Evolutionary conservation across 1,284 basidiomycete genomes (phyloP).

Genomic region (Trametes sp.): DNA sequence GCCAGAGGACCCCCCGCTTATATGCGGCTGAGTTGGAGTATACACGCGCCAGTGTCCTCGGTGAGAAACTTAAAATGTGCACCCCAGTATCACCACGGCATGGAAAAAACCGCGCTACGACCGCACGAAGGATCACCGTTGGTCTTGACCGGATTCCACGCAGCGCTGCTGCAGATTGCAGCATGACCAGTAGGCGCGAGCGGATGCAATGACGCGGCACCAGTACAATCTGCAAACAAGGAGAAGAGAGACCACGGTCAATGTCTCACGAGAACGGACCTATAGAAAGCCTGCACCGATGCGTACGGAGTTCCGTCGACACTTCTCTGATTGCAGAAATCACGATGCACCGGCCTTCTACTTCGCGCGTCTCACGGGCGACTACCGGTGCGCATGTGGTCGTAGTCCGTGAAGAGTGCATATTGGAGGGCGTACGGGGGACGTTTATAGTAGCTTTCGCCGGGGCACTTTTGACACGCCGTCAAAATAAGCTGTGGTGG

Average conservation of each 20-base stretch:
- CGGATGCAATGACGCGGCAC: neutral
- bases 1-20: neutral
- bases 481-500: neutral
- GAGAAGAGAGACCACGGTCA: neutral
- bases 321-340: neutral
- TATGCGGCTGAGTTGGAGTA: neutral
- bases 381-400: neutral
- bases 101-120: neutral
- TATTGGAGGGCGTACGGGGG: no score
- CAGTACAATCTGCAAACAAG: neutral
- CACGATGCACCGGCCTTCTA: neutral
- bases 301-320: neutral
- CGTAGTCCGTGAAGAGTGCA: no score
- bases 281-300: neutral
- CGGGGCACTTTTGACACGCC: neutral
- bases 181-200: neutral
- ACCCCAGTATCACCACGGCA: neutral
- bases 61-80: neutral
- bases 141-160: neutral
- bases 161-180: neutral
- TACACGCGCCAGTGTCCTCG: neutral
- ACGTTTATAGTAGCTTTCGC: no score
- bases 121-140: neutral
- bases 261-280: neutral
- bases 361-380: neutral